phyloP scores from a whole-genome alignment of 2,329 filamentous ascomycete genomes.

The Orbilia javanica region DNA sequence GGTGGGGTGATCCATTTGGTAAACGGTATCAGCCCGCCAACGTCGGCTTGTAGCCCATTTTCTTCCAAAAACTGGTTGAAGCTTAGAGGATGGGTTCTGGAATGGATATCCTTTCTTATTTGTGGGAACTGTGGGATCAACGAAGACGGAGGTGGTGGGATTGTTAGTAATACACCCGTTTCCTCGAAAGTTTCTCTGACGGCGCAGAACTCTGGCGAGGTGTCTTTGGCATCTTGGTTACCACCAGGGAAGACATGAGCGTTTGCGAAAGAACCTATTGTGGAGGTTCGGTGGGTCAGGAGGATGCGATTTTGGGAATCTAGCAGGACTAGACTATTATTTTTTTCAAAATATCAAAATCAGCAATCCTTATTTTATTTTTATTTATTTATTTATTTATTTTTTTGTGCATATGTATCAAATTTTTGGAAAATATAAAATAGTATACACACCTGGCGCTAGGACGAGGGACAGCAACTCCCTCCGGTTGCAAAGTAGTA shows the following conservation, averaged over 20 bases:
- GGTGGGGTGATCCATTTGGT: constrained; percentile 91
- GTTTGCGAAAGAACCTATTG: constrained; percentile 85
- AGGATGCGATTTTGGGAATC: constrained; percentile 89
- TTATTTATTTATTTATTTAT: not conserved
- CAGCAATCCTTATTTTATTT: no score
- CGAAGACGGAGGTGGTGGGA: constrained; percentile 45
- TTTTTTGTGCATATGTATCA: not conserved
- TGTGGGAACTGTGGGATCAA: constrained; percentile 63
- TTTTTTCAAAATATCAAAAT: not conserved
- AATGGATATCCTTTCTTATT: constrained; percentile 77
- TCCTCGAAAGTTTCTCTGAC: constrained; percentile 96
- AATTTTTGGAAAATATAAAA: not conserved
- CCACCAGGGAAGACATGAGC: constrained; percentile 97
- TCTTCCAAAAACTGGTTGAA: constrained; percentile 76
- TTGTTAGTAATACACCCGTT: constrained; percentile 85
- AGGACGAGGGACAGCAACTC: constrained; percentile 70
- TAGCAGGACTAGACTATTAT: constrained; percentile 79
- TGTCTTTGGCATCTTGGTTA: constrained; percentile 83
- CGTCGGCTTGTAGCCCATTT: constrained; percentile 58
- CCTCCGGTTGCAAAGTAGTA: constrained; percentile 36
- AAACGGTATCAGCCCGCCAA: constrained; percentile 56
- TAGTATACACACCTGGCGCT: constrained; percentile 71
- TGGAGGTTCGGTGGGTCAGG: constrained; percentile 85
- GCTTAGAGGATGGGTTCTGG: constrained; percentile 69
- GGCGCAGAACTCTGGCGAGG: constrained; percentile 72